These are phyloP conservation scores for Monosporascus sp. DNA, from an alignment of 2,329 filamentous ascomycete genomes.

Conservation along the genomic window DNA sequence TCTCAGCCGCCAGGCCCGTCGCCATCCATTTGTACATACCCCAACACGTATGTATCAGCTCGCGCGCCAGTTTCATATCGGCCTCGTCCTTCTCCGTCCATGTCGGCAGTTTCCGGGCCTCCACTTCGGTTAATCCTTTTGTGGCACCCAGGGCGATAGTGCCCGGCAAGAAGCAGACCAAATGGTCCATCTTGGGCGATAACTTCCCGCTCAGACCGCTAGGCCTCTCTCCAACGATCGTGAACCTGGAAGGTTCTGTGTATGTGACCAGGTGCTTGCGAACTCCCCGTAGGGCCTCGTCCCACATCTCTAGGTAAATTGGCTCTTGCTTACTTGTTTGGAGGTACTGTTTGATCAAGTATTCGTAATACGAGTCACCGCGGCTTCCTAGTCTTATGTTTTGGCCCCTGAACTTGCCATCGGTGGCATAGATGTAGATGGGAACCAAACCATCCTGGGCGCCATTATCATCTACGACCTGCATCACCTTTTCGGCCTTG, in stretches of 20 bases:
- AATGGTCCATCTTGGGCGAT: slow-evolving; percentile 92
- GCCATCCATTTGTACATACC: slow-evolving; percentile 90
- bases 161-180: slow-evolving; percentile 95
- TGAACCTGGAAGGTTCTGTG: slow-evolving; percentile 71
- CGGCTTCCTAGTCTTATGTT: slow-evolving; percentile 91
- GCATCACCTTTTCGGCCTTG: slow-evolving; percentile 83
- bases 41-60: slow-evolving; percentile 96
- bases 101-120: slow-evolving; percentile 64
- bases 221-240: slow-evolving; percentile 84
- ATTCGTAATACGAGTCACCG: slow-evolving; percentile 98
- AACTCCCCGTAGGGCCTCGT: slow-evolving; percentile 76
- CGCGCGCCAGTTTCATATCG: slow-evolving; percentile 79
- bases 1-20: slow-evolving; percentile 91
- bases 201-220: slow-evolving; percentile 61
- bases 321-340: slow-evolving; percentile 85
- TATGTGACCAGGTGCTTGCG: slow-evolving; percentile 92
- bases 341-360: slow-evolving; percentile 96
- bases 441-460: slow-evolving; percentile 78
- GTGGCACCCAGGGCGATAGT: slow-evolving; percentile 89
- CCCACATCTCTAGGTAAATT: slow-evolving; percentile 89
- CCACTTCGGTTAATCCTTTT: slow-evolving; percentile 66
- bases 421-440: slow-evolving; percentile 80
- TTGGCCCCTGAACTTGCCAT: slow-evolving; percentile 71
- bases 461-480: slow-evolving; percentile 80
- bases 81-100: slow-evolving; percentile 80